Base-by-base conservation (phyloP, 2,329 filamentous ascomycete genomes). In the Calonectria fujianensis region DNA sequence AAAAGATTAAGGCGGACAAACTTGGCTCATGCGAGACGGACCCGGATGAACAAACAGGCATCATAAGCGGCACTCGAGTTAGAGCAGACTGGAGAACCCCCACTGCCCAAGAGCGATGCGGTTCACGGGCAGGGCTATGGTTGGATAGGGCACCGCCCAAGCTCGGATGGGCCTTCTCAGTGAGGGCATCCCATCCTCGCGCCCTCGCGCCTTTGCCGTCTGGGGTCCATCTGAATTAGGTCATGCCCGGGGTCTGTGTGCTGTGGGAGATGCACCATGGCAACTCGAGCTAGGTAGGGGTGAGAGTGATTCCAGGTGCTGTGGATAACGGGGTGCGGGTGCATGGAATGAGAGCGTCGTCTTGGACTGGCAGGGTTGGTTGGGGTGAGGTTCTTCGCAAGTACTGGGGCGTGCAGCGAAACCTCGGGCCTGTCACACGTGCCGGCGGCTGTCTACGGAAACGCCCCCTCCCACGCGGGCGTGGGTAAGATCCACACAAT, bases 1-100 rank as follows among this genome's bases (percentile, higher is more conserved):
- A 57, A 63, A 63, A 37, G 24, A 63, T 39, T 39, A 24, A 37
- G 57, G 37, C 57, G 57, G 57, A 16, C 20, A 59, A n/a, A 61
- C 24, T 29, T 63, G 57, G 57, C 57, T 63, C 57, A 63, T 63
- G 35, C 57, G 57, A 63, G 27, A 41, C 57, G 20, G 57, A 41
- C 57, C 57, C 57, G n/a, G n/a, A 29, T 63, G 57, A 63, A 20
- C 37, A 73, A 76, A 74, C 76, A 80, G 77, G 76, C 78, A 79
- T 80, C 63, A 68, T 72, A 52, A 39, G 64, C 37, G 69, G 68
- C 57, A 54, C 68, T 72, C 50, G 54, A 74, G 32, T 39, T 24
- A 24, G 14, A 45, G 39, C 48, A 29, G 31, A 63, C 39, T 67
- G 29, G 32, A 32, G 29, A 72, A 63, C 57, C 57, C 57, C 57